Conservation (phyloP, 1,284 basidiomycete genomes). For the Marasmius fiardii region DNA sequence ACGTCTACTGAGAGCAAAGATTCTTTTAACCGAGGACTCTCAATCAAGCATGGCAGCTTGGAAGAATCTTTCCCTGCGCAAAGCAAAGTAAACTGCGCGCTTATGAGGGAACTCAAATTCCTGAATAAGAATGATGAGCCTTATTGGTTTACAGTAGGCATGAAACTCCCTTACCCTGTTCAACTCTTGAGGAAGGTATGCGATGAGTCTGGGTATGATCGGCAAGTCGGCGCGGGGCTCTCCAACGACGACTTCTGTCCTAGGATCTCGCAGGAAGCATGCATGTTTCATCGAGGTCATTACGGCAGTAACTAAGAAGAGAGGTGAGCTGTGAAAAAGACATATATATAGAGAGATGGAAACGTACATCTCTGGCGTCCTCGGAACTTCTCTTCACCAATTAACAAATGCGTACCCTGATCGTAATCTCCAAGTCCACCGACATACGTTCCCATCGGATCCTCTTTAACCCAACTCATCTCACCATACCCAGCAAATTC, state of each 20-base stretch:
- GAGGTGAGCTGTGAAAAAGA: neutral
- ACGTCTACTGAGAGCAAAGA: too few species aligned
- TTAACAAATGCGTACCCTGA: slow-evolving; percentile 17
- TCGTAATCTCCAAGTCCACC: slow-evolving; percentile 19
- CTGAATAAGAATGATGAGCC: slow-evolving; percentile 4
- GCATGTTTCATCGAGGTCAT: slow-evolving; percentile 18
- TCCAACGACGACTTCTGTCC: slow-evolving; percentile 17
- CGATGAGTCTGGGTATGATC: slow-evolving; percentile 15
- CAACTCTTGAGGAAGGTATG: slow-evolving; percentile 16
- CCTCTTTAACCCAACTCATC: slow-evolving; percentile 18
- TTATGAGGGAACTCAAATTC: slow-evolving; percentile 19
- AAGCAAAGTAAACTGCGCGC: slow-evolving; percentile 15
- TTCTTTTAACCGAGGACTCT: too few species aligned
- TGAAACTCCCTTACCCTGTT: slow-evolving; percentile 15
- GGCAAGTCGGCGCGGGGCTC: slow-evolving; percentile 16
- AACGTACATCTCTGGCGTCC: slow-evolving; percentile 16
- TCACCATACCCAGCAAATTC: slow-evolving; percentile 17
- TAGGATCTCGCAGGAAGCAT: slow-evolving; percentile 17
- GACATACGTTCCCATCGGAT: slow-evolving; percentile 16
- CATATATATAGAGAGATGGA: too few species aligned
- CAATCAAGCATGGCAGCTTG: slow-evolving; percentile 14
- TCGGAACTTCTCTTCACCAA: slow-evolving; percentile 18
- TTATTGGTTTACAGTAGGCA: neutral
- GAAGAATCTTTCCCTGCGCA: slow-evolving; percentile 18
- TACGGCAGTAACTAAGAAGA: slow-evolving; percentile 14